Evolutionary conservation across 108 stramenopile species (phyloP), one percentile per base, ranked within the genome.

Genomic region (Fragilaria radians): DNA sequence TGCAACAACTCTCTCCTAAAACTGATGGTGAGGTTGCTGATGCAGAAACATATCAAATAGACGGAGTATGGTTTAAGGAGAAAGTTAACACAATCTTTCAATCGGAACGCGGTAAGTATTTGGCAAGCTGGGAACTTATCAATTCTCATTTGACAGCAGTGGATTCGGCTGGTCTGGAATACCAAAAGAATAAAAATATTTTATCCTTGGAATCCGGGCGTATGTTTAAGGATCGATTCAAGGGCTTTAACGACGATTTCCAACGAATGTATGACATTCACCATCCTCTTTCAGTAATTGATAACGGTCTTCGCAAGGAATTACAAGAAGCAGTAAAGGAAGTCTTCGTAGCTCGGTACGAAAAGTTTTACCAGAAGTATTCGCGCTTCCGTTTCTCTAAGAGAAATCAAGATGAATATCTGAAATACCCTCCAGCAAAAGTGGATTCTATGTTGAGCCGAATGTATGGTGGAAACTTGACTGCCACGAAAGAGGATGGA

Each of bases 241-340:
- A 66, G 55, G 88, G 86, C 26, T 93, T 93, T 65, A 83, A 83
- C 60, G 86, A 89, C 49, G 83, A 83, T 59, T 89, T 93, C 57
- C 83, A 89, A 19, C 65, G 64, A 5, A 73, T 89, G n/a, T 85
- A 77, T 52, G 70, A 74, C 3, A 65, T 78, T 19, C 86, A 88
- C 62, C 66, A 82, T 24, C 54, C 65, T 0, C 63, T 93, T 34
- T 79, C 79, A 11, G 81, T 93, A 4, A 81, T 87, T 46, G 82
- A 88, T 60, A 73, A 69, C 29, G 72, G 82, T 14, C 60, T 88
- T 11, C 72, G 88, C 28, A 78, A 79, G 52, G 59, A 59, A 48
- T 57, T 93, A 19, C 83, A 83, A 57, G 54, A 70, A 32, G 84
- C 79, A 56, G 84, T 88, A 22, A 69, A 68, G 46, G 52, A 52